Percentiles rank a stretch among this genome's conserved stretches.
phyloP scores from a whole-genome alignment of 2,329 filamentous ascomycete genomes.

The Zarea fungicola region DNA sequence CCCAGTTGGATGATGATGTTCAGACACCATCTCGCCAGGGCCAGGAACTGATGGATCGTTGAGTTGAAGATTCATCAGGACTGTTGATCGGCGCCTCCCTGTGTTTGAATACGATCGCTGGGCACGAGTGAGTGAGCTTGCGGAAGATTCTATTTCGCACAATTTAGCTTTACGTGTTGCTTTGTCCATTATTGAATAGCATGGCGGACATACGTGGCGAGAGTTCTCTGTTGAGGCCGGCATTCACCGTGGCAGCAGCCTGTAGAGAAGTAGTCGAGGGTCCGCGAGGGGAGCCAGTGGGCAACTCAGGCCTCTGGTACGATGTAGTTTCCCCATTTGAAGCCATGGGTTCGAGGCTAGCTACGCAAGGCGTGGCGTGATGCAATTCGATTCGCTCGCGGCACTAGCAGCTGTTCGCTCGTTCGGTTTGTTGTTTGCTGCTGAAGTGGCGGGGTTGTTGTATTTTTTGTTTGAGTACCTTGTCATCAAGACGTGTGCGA shows the following conservation, averaged over 20 bases:
- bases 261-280: constrained; percentile 67
- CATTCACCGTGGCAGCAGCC: constrained; percentile 72
- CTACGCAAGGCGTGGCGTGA: not conserved
- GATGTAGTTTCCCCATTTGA: constrained; percentile 21
- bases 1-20: constrained; percentile 30
- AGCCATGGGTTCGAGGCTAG: constrained; percentile 22
- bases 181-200: not conserved
- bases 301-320: constrained; percentile 38
- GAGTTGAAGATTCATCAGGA: constrained; percentile 68
- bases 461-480: not conserved
- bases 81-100: constrained; percentile 59
- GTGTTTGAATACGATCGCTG: constrained; percentile 40
- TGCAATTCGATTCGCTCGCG: not conserved
- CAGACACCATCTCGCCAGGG: constrained; percentile 63
- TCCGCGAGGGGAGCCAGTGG: constrained; percentile 57
- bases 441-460: constrained; percentile 1
- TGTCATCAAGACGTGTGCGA: not conserved
- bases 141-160: constrained; percentile 41
- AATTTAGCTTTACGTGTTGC: not conserved
- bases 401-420: not conserved
- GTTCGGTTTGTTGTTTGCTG: not conserved
- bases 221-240: constrained; percentile 63
- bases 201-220: constrained; percentile 44
- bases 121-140: constrained; percentile 42
- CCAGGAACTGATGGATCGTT: constrained; percentile 64